These are phyloP conservation scores for Pythium rhizo-oryzae DNA, from an alignment of 352 stramenopile species.

Conservation along the genomic window DNA sequence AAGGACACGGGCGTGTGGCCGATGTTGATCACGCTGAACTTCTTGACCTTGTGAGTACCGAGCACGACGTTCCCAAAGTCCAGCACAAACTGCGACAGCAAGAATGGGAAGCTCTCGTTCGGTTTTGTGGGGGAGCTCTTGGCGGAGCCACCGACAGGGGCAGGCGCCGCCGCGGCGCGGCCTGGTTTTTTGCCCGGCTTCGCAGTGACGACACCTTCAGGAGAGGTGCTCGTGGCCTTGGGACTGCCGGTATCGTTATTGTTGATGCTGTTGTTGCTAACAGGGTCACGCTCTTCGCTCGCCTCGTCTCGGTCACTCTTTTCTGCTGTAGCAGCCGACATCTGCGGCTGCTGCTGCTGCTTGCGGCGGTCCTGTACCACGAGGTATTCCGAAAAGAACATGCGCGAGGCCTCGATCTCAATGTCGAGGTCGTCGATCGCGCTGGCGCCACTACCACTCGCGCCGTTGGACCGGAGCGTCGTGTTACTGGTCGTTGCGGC, in stretches of 20 bases:
- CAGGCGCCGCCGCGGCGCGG: background rate
- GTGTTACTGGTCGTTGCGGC: constrained; percentile 18
- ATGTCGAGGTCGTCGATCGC: constrained; percentile 74
- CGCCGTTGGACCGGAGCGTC: constrained; percentile 21
- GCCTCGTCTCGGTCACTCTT: constrained; percentile 6
- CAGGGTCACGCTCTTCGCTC: background rate
- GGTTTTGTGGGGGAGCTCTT: constrained; percentile 21
- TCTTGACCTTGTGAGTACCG: constrained; percentile 90
- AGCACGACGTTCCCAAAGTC: constrained; percentile 96
- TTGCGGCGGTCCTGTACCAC: constrained; percentile 50
- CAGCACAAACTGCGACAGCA: constrained; percentile 90
- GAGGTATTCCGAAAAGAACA: constrained; percentile 90
- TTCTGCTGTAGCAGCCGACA: too few species aligned
- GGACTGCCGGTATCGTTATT: background rate
- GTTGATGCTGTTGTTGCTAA: background rate
- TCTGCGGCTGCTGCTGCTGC: constrained; percentile 16
- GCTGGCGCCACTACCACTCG: background rate
- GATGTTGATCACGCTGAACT: constrained; percentile 94
- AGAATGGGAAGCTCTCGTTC: constrained; percentile 64
- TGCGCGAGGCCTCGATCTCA: constrained; percentile 80
- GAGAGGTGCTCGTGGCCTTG: background rate
- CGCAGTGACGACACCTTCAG: background rate
- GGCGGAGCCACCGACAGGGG: constrained; percentile 21
- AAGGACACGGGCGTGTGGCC: constrained; percentile 85
- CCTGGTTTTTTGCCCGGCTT: constrained; percentile 5